Percentiles rank a stretch among this genome's conserved stretches.
These are phyloP conservation scores for Austroboletus niveus DNA, from an alignment of 1,284 basidiomycete genomes.

Conservation along the genomic window DNA sequence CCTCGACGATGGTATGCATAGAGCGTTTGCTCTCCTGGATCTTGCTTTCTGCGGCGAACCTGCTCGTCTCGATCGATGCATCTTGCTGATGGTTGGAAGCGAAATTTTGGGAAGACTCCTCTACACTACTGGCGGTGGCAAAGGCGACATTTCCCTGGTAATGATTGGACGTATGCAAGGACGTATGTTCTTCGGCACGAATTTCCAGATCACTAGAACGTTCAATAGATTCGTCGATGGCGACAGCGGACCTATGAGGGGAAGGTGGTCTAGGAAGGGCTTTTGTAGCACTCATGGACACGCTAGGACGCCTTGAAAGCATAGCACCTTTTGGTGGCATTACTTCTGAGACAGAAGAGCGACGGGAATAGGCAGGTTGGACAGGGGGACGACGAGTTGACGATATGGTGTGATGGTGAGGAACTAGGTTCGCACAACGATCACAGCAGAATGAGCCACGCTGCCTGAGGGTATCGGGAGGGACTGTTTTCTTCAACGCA, in stretches of 20 bases:
- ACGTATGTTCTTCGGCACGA: constrained; percentile 19
- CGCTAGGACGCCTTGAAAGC: constrained; percentile 21
- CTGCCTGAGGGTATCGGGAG: constrained; percentile 22
- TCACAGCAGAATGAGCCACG: constrained; percentile 36
- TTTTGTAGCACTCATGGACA: constrained; percentile 8
- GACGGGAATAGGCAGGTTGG: constrained; percentile 28
- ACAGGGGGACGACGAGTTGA: constrained; percentile 28
- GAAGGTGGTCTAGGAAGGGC: constrained; percentile 8
- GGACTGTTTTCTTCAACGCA: constrained; percentile 21
- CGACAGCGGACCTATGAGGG: constrained; percentile 8
- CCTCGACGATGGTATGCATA: constrained; percentile 31
- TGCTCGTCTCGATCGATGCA: constrained; percentile 15
- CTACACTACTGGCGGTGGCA: constrained; percentile 2
- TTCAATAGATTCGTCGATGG: constrained; percentile 8
- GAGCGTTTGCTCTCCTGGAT: constrained; percentile 23
- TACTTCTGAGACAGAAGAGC: constrained; percentile 25
- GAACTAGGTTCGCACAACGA: constrained; percentile 34
- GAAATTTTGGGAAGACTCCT: constrained; percentile 18
- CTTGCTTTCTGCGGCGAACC: constrained; percentile 14
- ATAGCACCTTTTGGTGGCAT: constrained; percentile 7
- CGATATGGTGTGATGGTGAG: constrained; percentile 29
- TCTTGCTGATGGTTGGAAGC: constrained; percentile 9
- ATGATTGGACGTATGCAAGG: constrained; percentile 11
- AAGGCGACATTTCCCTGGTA: constrained; percentile 14
- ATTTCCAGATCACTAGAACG: constrained; percentile 12